These are phyloP conservation scores for Suillus variegatus DNA, from an alignment of 768 basidiomycete genomes.

Conservation along the genomic window DNA sequence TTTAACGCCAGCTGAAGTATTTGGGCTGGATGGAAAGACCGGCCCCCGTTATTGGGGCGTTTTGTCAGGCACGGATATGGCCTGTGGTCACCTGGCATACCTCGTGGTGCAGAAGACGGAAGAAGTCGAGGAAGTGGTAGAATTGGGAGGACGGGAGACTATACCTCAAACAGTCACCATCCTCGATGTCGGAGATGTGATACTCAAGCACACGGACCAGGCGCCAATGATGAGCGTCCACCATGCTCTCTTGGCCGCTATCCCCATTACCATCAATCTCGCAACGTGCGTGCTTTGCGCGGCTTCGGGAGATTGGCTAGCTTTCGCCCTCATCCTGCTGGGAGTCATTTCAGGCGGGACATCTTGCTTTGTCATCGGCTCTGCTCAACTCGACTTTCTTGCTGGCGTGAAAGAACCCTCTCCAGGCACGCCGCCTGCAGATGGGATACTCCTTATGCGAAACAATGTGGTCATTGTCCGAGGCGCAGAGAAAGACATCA, in stretches of 20 bases:
- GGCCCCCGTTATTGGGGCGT: conserved; percentile 31
- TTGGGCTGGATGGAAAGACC: conserved; percentile 28
- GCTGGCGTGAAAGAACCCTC: conserved; percentile 21
- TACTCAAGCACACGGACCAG: conserved; percentile 11
- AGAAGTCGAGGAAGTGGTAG: conserved; percentile 9
- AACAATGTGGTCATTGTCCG: conserved; percentile 31
- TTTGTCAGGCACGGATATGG: conserved; percentile 23
- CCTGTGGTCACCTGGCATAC: conserved; percentile 22
- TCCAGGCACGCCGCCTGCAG: conserved; percentile 26
- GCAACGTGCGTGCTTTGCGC: conserved; percentile 27
- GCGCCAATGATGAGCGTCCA: conserved; percentile 8
- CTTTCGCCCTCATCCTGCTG: conserved; percentile 33
- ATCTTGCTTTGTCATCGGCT: conserved; percentile 33
- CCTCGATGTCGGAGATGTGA: conserved; percentile 13
- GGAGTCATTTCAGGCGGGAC: conserved; percentile 34
- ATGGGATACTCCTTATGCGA: conserved; percentile 31
- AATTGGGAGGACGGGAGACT: conserved; percentile 22
- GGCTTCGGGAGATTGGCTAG: conserved; percentile 29
- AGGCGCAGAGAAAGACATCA: conserved; percentile 33
- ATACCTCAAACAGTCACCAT: conserved; percentile 18
- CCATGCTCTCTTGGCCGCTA: conserved; percentile 19
- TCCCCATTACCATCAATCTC: conserved; percentile 28
- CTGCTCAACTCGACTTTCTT: conserved; percentile 25
- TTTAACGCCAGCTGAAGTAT: conserved; percentile 17
- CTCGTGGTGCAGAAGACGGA: conserved; percentile 19